Conservation (phyloP, 2,329 filamentous ascomycete species). For the Aspergillus melleus region DNA sequence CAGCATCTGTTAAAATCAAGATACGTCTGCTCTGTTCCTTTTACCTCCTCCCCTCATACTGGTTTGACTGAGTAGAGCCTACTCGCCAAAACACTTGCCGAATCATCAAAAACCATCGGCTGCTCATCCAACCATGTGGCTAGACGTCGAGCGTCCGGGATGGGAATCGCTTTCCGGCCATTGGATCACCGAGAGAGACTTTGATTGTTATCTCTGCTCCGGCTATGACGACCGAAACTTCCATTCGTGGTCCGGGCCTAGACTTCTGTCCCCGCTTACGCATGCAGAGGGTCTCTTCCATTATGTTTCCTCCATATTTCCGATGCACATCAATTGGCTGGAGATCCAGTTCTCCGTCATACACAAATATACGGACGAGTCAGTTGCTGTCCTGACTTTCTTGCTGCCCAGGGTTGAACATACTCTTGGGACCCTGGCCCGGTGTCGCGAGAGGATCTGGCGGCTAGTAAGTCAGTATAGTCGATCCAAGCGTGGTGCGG, state of each 20-base stretch:
- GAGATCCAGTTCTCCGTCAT: not conserved
- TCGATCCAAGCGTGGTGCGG: not conserved
- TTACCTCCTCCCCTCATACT: not conserved
- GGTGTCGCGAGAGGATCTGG: not conserved
- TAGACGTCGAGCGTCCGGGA: not conserved
- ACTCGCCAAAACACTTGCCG: not conserved
- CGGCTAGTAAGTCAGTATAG: not conserved
- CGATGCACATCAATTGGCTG: not conserved
- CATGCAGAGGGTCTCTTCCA: not conserved
- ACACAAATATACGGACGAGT: not conserved
- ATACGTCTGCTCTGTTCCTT: not conserved
- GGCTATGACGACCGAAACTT: not conserved
- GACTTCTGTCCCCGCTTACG: slow-evolving; percentile 1
- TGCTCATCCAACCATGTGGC: not conserved
- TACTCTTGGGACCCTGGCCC: not conserved
- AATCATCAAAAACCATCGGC: not conserved
- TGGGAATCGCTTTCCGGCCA: not conserved
- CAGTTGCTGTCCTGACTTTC: not conserved
- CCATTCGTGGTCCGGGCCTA: not conserved
- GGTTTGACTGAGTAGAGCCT: not conserved
- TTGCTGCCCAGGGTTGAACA: not conserved
- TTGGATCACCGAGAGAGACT: not conserved
- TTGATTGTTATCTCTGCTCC: not conserved
- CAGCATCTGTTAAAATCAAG: not conserved
- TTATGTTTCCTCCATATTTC: not conserved